These are phyloP conservation scores for Byssothecium circinans DNA, from an alignment of 2,329 filamentous ascomycete species.

Conservation along the genomic window DNA sequence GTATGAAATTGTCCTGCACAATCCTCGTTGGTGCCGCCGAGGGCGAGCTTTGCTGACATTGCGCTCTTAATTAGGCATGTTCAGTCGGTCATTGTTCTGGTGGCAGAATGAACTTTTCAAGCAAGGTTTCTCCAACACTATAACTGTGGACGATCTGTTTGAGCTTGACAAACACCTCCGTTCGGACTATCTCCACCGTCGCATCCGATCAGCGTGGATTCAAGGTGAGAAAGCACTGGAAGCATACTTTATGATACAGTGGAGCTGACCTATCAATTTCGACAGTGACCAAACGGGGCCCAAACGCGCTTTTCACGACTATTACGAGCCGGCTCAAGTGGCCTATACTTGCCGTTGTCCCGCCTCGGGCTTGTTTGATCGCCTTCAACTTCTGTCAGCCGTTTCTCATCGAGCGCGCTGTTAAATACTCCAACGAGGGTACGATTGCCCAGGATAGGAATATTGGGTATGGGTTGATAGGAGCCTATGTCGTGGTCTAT, in stretches of 20 bases:
- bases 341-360: slow-evolving; percentile 33
- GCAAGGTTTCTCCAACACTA: slow-evolving; percentile 49
- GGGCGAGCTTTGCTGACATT: too few species aligned
- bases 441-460: slow-evolving; percentile 21
- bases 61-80: slow-evolving; percentile 28
- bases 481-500: slow-evolving; percentile 39
- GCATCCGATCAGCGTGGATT: slow-evolving; percentile 45
- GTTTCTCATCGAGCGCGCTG: slow-evolving; percentile 37
- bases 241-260: not conserved
- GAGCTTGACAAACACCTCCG: slow-evolving; percentile 49
- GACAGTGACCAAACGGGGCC: slow-evolving; percentile 16
- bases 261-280: too few species aligned
- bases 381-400: slow-evolving; percentile 44
- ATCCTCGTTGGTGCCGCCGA: too few species aligned
- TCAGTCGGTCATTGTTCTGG: slow-evolving; percentile 53
- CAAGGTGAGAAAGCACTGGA: slow-evolving; percentile 35
- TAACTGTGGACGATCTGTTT: slow-evolving; percentile 51
- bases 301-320: slow-evolving; percentile 29
- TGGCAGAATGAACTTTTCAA: slow-evolving; percentile 58
- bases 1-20: slow-evolving; percentile 14
- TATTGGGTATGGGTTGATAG: slow-evolving; percentile 39
- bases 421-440: slow-evolving; percentile 27
- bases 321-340: slow-evolving; percentile 33
- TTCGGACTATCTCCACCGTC: slow-evolving; percentile 45
- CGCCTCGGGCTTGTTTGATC: slow-evolving; percentile 33